A percentile compares a stretch with the other conserved stretches of the same genome.
phyloP scores from a whole-genome alignment of 2,329 filamentous ascomycete species.

The Alternaria panax region DNA sequence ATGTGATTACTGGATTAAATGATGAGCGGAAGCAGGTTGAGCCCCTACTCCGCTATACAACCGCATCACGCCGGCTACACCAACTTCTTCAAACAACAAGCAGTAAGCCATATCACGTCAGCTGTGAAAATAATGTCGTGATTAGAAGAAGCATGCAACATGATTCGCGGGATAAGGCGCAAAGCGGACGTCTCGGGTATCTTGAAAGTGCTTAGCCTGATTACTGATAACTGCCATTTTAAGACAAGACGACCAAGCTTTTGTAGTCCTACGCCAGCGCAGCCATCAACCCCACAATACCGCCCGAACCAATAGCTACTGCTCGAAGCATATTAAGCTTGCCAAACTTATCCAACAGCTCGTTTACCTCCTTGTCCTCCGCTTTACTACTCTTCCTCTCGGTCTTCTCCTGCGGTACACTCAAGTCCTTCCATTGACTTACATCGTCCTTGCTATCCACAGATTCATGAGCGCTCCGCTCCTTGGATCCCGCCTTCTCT shows the following conservation, averaged over 20 bases:
- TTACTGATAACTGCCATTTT: not conserved
- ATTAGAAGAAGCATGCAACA: not conserved
- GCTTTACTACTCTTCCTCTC: slow-evolving; percentile 14
- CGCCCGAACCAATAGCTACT: slow-evolving; percentile 32
- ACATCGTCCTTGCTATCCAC: slow-evolving; percentile 31
- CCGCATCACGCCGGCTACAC: not conserved
- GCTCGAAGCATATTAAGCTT: slow-evolving; percentile 34
- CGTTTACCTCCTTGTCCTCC: slow-evolving; percentile 27
- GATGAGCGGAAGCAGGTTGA: not conserved
- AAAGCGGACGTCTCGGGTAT: not conserved
- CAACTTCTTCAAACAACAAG: not conserved
- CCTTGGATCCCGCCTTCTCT: not conserved
- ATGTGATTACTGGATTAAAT: not conserved
- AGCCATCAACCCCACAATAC: slow-evolving; percentile 33
- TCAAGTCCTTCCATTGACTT: slow-evolving; percentile 39
- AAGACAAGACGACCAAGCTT: not conserved
- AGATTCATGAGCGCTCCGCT: slow-evolving; percentile 29
- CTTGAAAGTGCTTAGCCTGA: not conserved
- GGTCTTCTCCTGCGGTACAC: slow-evolving; percentile 31
- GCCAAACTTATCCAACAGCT: slow-evolving; percentile 31
- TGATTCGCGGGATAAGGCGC: not conserved
- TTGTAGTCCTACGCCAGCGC: slow-evolving; percentile 15
- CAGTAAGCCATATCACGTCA: slow-evolving; percentile 1
- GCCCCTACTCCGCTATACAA: not conserved
- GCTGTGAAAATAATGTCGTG: not conserved